Evolutionary conservation across 441 rosid genomes (phyloP), one percentile per base, ranked within the genome.

Genomic region (Hura crepitans): DNA sequence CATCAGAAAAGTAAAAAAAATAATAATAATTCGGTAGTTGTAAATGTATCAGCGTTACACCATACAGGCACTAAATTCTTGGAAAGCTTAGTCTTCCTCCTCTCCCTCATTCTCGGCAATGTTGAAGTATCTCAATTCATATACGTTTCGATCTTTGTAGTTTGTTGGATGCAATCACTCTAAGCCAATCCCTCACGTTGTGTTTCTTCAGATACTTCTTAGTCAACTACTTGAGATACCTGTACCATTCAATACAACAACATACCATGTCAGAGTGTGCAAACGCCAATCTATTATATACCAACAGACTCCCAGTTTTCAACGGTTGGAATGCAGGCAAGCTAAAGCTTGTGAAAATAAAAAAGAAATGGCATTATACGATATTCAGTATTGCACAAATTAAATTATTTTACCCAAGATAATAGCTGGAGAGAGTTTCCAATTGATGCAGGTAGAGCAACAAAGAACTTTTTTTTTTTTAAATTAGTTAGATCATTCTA

Each of bases 121-220:
- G 79, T 92, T 85, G 86, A 92, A 92, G 90, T 89, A 89, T 83
- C 96, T 86, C 63, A 87, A 67, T 73, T 91, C 97, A 56, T 90
- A 92, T 18, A 88, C 72, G 56, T 51, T 82, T 3, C 84, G 84
- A 66, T 93, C 97, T 76, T 90, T 89, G 87, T 90, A 85, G 54
- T 76, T 90, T 89, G 87, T 90, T 86, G 54, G 98, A 83, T 8
- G 98, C 87, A 72, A 93, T 81, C 73, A 93, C 96, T 3, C 97
- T 83, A 14, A 92, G 97, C 97, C 98, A 93, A 65, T 93, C 98
- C 72, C 98, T 74, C 50, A 89, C 89, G 23, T 82, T 84, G 81
- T 87, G 83, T 78, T 93, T 93, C 88, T 90, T 77, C 86, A 90
- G 74, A 75, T 87, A 90, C 82, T 92, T 92, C 84, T 93, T 89